phyloP scores from a whole-genome alignment of 441 rosid species.

The Erodium trifolium region DNA sequence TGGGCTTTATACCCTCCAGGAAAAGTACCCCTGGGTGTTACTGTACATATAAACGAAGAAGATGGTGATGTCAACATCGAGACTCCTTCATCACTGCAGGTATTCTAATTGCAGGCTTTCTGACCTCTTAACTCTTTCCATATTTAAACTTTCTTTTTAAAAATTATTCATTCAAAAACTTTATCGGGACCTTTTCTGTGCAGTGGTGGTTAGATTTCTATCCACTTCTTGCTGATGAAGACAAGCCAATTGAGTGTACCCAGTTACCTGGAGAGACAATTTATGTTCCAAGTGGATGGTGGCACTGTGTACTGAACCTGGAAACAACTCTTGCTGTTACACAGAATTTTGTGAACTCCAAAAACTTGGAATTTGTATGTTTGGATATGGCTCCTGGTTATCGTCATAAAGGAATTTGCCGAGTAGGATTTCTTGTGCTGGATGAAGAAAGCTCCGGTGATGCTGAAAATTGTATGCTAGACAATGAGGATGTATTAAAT shows the following conservation, averaged over 20 bases:
- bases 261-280: constrained; percentile 90
- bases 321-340: constrained; percentile 89
- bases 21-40: constrained; percentile 89
- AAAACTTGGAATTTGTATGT: constrained; percentile 81
- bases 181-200: constrained; percentile 15
- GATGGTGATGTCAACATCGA: constrained; percentile 92
- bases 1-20: constrained; percentile 99
- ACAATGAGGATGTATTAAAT: constrained; percentile 33
- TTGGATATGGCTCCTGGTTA: constrained; percentile 97
- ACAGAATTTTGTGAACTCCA: constrained; percentile 82
- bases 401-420: constrained; percentile 87
- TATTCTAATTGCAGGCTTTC: constrained; percentile 24
- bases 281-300: constrained; percentile 97
- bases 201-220: constrained; percentile 99
- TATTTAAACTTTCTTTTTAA: constrained; percentile 16
- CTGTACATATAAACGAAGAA: constrained; percentile 88
- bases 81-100: constrained; percentile 92
- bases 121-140: constrained; percentile 8
- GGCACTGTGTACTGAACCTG: constrained; percentile 92
- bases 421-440: constrained; percentile 86
- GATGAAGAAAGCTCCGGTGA: constrained; percentile 40
- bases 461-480: constrained; percentile 25
- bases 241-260: constrained; percentile 94
- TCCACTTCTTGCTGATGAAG: constrained; percentile 84
- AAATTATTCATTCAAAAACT: constrained; percentile 11